Conservation (phyloP, 495 filamentous ascomycete genomes). For the Aspergillus hancockii region DNA sequence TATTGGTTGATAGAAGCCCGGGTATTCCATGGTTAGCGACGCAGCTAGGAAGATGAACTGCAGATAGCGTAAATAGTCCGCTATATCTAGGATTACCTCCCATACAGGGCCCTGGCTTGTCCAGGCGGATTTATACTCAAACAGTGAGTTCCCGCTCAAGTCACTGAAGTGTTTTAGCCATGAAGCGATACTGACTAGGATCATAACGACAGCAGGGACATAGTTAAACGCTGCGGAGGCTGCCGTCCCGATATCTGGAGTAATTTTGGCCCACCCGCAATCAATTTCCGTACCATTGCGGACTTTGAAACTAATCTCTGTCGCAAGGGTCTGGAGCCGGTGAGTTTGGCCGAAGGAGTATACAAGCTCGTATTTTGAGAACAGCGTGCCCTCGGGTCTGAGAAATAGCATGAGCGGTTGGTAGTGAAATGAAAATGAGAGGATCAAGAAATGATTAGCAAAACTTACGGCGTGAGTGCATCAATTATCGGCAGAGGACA, state of each 20-base stretch:
- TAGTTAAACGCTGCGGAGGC: background rate
- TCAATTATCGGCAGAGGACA: conserved; percentile 1
- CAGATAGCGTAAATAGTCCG: conserved; percentile 1
- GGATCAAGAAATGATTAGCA: background rate
- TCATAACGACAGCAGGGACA: background rate
- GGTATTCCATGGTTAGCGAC: conserved; percentile 6
- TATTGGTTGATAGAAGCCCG: conserved; percentile 7
- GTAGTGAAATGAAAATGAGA: background rate
- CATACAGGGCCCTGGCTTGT: background rate
- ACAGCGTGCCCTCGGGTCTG: background rate
- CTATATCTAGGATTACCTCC: background rate
- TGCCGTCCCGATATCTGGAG: background rate
- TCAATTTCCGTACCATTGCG: background rate
- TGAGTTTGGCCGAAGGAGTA: background rate
- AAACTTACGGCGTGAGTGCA: background rate
- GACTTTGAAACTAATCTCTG: background rate
- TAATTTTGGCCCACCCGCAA: background rate
- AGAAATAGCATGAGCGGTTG: background rate
- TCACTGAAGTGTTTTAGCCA: background rate
- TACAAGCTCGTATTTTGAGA: background rate
- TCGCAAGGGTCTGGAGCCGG: conserved; percentile 3
- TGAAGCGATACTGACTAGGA: background rate
- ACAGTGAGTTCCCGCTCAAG: background rate
- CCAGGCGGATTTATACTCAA: background rate
- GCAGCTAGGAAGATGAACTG: conserved; percentile 2